A percentile compares a stretch with the other conserved stretches of the same genome.
Evolutionary conservation across 2,329 filamentous ascomycete species (phyloP).

Genomic region (Chaetomiaceae sp.): DNA sequence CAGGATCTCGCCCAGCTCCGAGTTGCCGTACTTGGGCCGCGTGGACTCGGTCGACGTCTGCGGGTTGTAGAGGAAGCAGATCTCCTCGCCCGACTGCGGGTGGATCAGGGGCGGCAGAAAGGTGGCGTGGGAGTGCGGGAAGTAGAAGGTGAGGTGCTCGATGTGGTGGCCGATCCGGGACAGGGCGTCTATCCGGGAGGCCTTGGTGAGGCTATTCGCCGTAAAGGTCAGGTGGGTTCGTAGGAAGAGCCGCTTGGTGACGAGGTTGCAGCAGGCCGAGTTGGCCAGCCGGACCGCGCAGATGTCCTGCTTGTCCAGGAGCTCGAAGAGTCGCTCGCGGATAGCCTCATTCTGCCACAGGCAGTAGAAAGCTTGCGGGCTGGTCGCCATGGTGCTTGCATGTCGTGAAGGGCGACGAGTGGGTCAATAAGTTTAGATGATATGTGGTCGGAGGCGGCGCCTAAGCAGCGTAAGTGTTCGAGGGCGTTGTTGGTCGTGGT

Average conservation of each 20-base stretch:
- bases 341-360: constrained; percentile 51
- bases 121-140: constrained; percentile 72
- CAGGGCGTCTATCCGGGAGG: constrained; percentile 67
- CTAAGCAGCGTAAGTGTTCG: neutral
- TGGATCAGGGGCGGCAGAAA: constrained; percentile 83
- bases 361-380: constrained; percentile 49
- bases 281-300: constrained; percentile 62
- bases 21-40: constrained; percentile 73
- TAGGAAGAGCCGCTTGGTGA: constrained; percentile 66
- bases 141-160: constrained; percentile 70
- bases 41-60: constrained; percentile 61
- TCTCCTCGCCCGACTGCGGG: constrained; percentile 69
- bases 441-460: neutral
- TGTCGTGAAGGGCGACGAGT: constrained; percentile 27
- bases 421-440: neutral
- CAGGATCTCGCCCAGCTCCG: constrained; percentile 73
- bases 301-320: constrained; percentile 48
- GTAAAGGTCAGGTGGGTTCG: constrained; percentile 67
- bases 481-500: neutral
- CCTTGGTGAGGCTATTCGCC: constrained; percentile 70
- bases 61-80: constrained; percentile 77
- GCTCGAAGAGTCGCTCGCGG: constrained; percentile 46
- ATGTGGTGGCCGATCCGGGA: constrained; percentile 74
- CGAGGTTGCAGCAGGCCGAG: constrained; percentile 65
- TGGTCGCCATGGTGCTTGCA: constrained; percentile 50